Evolutionary conservation across 2,329 filamentous ascomycete species (phyloP).

Genomic region (Paecilomyces variotii): DNA sequence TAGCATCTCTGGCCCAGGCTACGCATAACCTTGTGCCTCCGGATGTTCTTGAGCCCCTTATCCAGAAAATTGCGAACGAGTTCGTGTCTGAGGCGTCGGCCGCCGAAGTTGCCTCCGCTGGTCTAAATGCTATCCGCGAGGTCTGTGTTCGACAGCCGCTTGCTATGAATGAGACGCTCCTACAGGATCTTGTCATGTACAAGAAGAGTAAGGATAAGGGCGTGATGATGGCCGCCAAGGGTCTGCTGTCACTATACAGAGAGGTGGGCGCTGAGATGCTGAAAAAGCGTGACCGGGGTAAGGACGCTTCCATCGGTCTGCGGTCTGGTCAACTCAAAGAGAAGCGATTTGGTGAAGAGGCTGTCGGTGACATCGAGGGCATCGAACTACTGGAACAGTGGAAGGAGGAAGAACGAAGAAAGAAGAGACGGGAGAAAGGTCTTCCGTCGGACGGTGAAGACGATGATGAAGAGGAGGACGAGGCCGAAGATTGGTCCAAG

Average conservation of each 20-base stretch:
- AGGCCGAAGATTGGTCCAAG: slow-evolving; percentile 48
- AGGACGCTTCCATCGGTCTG: slow-evolving; percentile 78
- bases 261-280: slow-evolving; percentile 86
- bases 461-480: slow-evolving; percentile 54
- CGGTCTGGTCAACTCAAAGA: slow-evolving; percentile 67
- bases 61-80: slow-evolving; percentile 96
- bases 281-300: slow-evolving; percentile 82
- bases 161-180: slow-evolving; percentile 91
- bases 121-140: slow-evolving; percentile 89
- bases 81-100: slow-evolving; percentile 94
- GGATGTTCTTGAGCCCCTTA: slow-evolving; percentile 79
- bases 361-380: slow-evolving; percentile 76
- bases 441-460: slow-evolving; percentile 54
- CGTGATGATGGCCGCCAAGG: slow-evolving; percentile 97
- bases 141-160: slow-evolving; percentile 87
- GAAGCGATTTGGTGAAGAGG: slow-evolving; percentile 74
- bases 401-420: slow-evolving; percentile 81
- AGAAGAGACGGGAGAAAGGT: slow-evolving; percentile 62
- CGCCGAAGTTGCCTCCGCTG: slow-evolving; percentile 81
- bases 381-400: slow-evolving; percentile 84
- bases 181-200: slow-evolving; percentile 94
- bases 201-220: slow-evolving; percentile 97
- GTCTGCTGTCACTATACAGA: slow-evolving; percentile 79
- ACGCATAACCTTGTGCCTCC: slow-evolving; percentile 88
- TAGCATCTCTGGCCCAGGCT: slow-evolving; percentile 85